A percentile compares a stretch with the other conserved stretches of the same genome.
Evolutionary conservation across 2,329 filamentous ascomycete species (phyloP).

Genomic region (Apiospora saccharicola): DNA sequence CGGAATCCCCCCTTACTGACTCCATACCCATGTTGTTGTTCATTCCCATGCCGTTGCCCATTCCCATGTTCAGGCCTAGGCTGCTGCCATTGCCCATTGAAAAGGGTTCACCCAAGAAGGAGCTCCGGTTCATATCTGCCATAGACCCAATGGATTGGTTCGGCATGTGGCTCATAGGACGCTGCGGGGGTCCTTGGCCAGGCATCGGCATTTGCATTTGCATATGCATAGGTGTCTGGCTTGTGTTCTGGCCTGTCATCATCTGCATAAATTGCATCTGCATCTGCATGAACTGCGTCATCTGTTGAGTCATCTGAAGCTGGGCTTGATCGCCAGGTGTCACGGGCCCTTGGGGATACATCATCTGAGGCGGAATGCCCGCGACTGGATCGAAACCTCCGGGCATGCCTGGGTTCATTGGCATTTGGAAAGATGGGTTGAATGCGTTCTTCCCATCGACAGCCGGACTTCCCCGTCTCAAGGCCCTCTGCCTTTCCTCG

Average conservation of each 20-base stretch:
- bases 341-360: slow-evolving; percentile 52
- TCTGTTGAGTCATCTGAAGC: slow-evolving; percentile 82
- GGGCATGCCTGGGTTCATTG: slow-evolving; percentile 44
- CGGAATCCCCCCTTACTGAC: slow-evolving; percentile 51
- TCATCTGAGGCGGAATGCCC: slow-evolving; percentile 59
- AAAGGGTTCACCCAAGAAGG: slow-evolving; percentile 41
- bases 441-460: slow-evolving; percentile 56
- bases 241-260: slow-evolving; percentile 61
- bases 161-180: slow-evolving; percentile 48
- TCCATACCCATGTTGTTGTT: slow-evolving; percentile 48
- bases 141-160: slow-evolving; percentile 55
- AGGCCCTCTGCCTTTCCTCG: slow-evolving; percentile 80
- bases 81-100: slow-evolving; percentile 40
- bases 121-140: slow-evolving; percentile 40
- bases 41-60: slow-evolving; percentile 42
- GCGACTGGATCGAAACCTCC: slow-evolving; percentile 56
- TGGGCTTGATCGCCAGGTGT: slow-evolving; percentile 75
- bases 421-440: slow-evolving; percentile 40
- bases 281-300: slow-evolving; percentile 90
- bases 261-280: slow-evolving; percentile 95
- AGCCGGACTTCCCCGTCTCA: slow-evolving; percentile 81
- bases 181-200: slow-evolving; percentile 36
- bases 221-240: slow-evolving; percentile 32
- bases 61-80: neutral
- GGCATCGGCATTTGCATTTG: slow-evolving; percentile 31